phyloP scores from a whole-genome alignment of 805 yeast species.

The Nakazawaea pomicola region DNA sequence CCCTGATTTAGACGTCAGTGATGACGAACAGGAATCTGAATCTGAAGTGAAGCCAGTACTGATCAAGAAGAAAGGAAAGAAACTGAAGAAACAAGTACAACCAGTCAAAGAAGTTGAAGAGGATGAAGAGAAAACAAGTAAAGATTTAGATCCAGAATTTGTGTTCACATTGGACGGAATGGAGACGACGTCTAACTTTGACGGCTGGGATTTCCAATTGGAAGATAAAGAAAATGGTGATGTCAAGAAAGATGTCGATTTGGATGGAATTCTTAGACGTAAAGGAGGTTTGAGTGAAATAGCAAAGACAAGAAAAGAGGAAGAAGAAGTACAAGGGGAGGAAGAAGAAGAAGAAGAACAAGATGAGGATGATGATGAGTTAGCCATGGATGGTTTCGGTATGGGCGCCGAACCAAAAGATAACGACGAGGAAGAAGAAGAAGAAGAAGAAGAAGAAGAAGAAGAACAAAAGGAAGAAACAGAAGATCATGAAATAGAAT shows the following conservation, averaged over 20 bases:
- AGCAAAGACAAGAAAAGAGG: constrained; percentile 38
- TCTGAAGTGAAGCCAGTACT: constrained; percentile 12
- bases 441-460: constrained; percentile 26
- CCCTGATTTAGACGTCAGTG: constrained; percentile 45
- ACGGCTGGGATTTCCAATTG: constrained; percentile 83
- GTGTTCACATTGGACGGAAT: constrained; percentile 62
- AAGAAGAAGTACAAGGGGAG: constrained; percentile 30
- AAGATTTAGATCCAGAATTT: constrained; percentile 70
- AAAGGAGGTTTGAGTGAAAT: constrained; percentile 71
- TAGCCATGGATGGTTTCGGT: constrained; percentile 38
- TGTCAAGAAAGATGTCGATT: constrained; percentile 62
- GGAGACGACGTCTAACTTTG: constrained; percentile 40
- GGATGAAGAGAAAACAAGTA: constrained; percentile 34
- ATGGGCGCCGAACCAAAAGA: constrained; percentile 27
- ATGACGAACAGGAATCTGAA: too few relatives aligned
- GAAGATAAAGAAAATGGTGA: constrained; percentile 26
- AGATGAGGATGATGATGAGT: constrained; percentile 29
- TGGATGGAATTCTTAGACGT: constrained; percentile 81
- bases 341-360: constrained; percentile 30
- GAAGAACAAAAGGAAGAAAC: constrained; percentile 28
- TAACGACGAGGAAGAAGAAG: constrained; percentile 25
- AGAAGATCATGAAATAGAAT: constrained; percentile 23
- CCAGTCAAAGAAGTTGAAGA: constrained; percentile 20
- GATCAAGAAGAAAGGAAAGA: constrained; percentile 19
- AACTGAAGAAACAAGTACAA: constrained; percentile 15